Evolutionary conservation across 345 rosid species (phyloP), one percentile per base, ranked within the genome.

Genomic region (Murraya koenigii): DNA sequence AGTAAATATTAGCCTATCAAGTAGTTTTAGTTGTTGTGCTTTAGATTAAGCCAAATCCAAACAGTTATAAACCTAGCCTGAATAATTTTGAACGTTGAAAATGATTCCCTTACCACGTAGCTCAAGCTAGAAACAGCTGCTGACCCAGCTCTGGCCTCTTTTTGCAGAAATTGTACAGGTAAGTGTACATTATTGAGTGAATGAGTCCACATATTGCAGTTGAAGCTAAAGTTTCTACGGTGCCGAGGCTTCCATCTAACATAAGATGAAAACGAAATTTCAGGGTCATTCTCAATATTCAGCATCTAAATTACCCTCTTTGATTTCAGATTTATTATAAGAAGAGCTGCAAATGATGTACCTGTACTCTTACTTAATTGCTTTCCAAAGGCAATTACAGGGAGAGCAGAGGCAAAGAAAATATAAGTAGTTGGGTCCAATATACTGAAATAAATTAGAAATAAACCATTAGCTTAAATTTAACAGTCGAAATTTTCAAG

Each of bases 351-450:
- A 36, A 64, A 62, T 36, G n/a, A 52, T 66, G 60, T 77, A 90
- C 98, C 94, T 80, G 98, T 94, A 35, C 91, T 94, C 82, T 91
- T 86, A 80, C 88, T 90, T 66, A 92, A 76, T 86, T 94, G 98
- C 78, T 90, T 96, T 67, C 98, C 97, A 71, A 94, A 94, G 66
- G 94, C 98, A 74, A 94, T 89, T 39, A 92, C 97, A 20, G 94
- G 97, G 82, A 94, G 94, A 41, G 96, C 88, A 8, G 97, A 94
- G 33, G 98, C 97, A 83, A 94, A 94, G 88, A 94, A 94, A 64
- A 90, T 86, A 60, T 90, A 92, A 10, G 83, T 78, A 60, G 93
- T 88, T 30, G 96, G 98, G 69, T 94, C 94, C 84, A 92, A 72
- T 52, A 92, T 88, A 83, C 93, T 90, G 86, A 77, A 38, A 66